Base-by-base conservation (phyloP, 345 rosid species). In the Citrus maxima region DNA sequence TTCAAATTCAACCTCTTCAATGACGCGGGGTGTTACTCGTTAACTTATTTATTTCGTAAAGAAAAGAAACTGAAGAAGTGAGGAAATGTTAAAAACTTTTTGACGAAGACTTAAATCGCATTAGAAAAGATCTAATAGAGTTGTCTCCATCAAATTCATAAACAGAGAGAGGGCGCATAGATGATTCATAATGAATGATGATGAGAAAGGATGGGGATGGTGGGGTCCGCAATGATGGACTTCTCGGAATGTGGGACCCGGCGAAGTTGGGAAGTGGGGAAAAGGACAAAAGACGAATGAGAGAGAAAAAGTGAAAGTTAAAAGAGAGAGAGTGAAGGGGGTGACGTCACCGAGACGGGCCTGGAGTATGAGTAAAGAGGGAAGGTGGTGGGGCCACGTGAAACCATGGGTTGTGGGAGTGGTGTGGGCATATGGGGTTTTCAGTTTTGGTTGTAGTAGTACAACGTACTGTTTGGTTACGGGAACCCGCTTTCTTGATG, bases 391-490 rank as follows among this genome's bases (percentile, higher is more conserved):
- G 79, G 56, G 7, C 25, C 64, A 30, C 46, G 61, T 4, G 74
- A 75, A 80, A 76, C 85, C 79, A 72, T 80, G 80, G 81, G 84
- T 63, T 68, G 28, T 24, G 28, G 69, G 56, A 4, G 14, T 14
- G 6, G 37, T 63, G 68, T 6, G 38, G 22, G 49, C 0, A 10
- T 40, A n/a, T n/a, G n/a, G n/a, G n/a, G n/a, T n/a, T n/a, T n/a
- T n/a, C n/a, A n/a, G 70, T 70, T 75, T 64, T 38, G 38, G 35
- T 30, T 72, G 13, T 9, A 28, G 25, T 13, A 22, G 71, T 63
- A 37, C 32, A 46, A 19, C 25, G 3, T 78, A 42, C 14, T 27
- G 7, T 54, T 34, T 12, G 46, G 42, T 32, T 34, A 12, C 22
- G 21, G 64, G 34, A 5, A 5, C 55, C 37, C 34, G 5, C 58